Percentiles rank a stretch among this genome's conserved stretches.
Conservation (phyloP, 202 grass and related monocot genomes). For the Schoenoplectus triqueter region DNA sequence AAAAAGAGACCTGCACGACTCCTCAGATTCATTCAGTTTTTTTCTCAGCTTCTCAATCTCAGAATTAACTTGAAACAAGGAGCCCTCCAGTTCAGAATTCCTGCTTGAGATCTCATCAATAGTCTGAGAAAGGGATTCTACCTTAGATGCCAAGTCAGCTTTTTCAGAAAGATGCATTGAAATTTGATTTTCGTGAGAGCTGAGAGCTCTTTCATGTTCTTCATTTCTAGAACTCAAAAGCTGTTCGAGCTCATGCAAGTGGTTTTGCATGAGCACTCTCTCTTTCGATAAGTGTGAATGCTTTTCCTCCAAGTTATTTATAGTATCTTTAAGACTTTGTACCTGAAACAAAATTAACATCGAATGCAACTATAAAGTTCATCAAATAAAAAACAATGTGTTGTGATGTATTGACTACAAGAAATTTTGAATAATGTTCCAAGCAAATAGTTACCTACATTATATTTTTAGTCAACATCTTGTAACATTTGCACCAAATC, state of each 20-base stretch:
- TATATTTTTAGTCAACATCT: neutral
- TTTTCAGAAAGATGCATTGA: constrained; percentile 68
- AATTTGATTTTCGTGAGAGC: constrained; percentile 60
- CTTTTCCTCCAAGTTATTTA: constrained; percentile 54
- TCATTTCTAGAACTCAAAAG: constrained; percentile 71
- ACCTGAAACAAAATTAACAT: constrained; percentile 21
- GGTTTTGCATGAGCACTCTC: constrained; percentile 62
- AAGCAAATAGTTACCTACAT: neutral
- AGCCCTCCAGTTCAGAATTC: constrained; percentile 64
- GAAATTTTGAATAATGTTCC: neutral
- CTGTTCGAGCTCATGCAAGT: constrained; percentile 62
- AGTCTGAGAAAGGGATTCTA: constrained; percentile 56
- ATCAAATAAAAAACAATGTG: neutral
- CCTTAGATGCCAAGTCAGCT: constrained; percentile 54
- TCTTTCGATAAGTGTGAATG: constrained; percentile 59
- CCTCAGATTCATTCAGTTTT: constrained; percentile 81
- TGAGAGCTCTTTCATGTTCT: constrained; percentile 60
- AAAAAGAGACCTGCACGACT: constrained; percentile 35
- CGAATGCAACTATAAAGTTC: neutral
- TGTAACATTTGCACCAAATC: constrained; percentile 1
- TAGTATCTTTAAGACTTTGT: constrained; percentile 30
- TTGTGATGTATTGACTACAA: neutral
- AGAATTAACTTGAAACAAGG: constrained; percentile 60
- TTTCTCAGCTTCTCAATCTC: constrained; percentile 54
- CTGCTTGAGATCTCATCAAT: constrained; percentile 63